Evolutionary conservation across 2,329 filamentous ascomycete genomes (phyloP), one percentile per base, ranked within the genome.

Genomic region (Pestalotiopsis sp.): DNA sequence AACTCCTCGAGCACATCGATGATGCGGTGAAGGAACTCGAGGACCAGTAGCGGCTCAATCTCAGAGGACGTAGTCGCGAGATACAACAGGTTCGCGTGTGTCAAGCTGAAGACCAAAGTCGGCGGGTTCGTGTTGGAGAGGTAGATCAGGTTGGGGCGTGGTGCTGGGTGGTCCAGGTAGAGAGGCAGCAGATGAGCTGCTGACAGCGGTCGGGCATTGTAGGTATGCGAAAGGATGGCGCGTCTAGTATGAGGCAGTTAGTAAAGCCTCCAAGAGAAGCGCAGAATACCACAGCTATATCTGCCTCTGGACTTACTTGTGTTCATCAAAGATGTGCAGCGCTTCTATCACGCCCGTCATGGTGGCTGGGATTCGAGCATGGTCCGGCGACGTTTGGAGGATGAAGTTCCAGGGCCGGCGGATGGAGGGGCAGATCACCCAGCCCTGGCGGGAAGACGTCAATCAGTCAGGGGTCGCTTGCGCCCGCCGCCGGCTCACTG

Each of bases 1-100:
- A 98, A 98, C 77, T 98, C 95, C 82, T 98, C 95, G 41, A 99
- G 88, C 13, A 93, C 91, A 85, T 99, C 96, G 77, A 97, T 90
- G 38, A 97, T 88, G 72, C 96, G 92, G 84, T 98, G 95, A 52
- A 99, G 87, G 80, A 98, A 98, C 82, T 98, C 95, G 72, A 98
- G 90, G 52, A 94, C 91, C 4, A 97, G 89, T 7, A 99, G 87
- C 7, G 96, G 94, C 77, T 98, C 95, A 65, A 93, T 91, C 78
- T 99, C 96, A 68, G 89, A 87, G 49, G 94, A 94, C n/a, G 91
- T 89, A 0, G 95, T 94, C 13, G 94, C 90, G 64, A 98, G 86
- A 74, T 98, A 93, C 23, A 98, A 87, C 5, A 99, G 87, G 76
- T 94, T 94, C 70, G 94, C 93, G 80, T 98, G 94, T n/a, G 87